Conservation (phyloP, 2,329 filamentous ascomycete genomes). For the Epichloe aotearoae region DNA sequence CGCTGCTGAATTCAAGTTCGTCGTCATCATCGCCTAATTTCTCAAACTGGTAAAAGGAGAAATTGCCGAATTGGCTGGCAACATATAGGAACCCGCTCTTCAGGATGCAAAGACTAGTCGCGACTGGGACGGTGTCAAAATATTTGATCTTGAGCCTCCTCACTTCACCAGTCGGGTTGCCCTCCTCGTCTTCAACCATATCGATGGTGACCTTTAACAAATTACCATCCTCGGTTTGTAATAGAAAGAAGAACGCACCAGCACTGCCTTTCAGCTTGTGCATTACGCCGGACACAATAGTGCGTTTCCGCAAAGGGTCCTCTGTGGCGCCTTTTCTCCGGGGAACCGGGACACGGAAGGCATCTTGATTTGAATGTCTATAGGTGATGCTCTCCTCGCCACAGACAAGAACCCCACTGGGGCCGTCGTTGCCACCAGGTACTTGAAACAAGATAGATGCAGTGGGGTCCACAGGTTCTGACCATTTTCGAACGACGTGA, state of each 20-base stretch:
- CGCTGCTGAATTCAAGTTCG: conserved; percentile 74
- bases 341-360: conserved; percentile 80
- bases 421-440: conserved; percentile 83
- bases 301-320: conserved; percentile 80
- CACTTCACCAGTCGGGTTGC: conserved; percentile 69
- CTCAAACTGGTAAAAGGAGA: conserved; percentile 93
- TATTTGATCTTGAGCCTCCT: conserved; percentile 85
- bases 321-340: conserved; percentile 77
- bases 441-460: conserved; percentile 89
- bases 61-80: conserved; percentile 83
- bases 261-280: conserved; percentile 76
- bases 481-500: conserved; percentile 94
- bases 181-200: conserved; percentile 70
- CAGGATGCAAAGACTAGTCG: conserved; percentile 77
- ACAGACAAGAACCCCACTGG: conserved; percentile 89
- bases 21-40: conserved; percentile 93
- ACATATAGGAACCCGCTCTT: conserved; percentile 94
- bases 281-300: conserved; percentile 85
- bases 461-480: conserved; percentile 80
- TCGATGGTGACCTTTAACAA: conserved; percentile 93
- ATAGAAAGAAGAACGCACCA: conserved; percentile 90
- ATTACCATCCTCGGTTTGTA: conserved; percentile 96
- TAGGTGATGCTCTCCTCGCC: conserved; percentile 93
- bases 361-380: conserved; percentile 86
- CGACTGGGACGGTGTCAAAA: conserved; percentile 89